Conservation (phyloP, 139 green algal genomes). For the Helicosporidium sp. region DNA sequence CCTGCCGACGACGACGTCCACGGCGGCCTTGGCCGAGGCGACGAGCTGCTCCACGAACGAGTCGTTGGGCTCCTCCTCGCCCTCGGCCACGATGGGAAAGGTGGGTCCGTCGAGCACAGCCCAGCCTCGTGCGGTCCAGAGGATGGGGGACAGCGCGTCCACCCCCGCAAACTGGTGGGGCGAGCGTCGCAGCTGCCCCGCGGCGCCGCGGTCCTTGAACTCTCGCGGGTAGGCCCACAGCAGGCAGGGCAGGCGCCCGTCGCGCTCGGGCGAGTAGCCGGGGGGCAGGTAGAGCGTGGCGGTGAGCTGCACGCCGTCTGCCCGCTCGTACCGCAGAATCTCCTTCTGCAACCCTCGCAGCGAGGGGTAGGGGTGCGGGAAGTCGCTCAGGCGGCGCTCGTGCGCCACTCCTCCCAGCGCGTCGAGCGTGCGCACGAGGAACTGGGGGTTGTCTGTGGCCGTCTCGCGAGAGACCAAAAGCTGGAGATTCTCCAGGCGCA, state of each 20-base stretch:
- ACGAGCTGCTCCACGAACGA: slow-evolving; percentile 90
- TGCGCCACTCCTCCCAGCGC: too few species aligned
- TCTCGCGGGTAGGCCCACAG: slow-evolving; percentile 87
- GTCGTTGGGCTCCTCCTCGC: slow-evolving; percentile 82
- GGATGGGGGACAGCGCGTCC: slow-evolving; percentile 49
- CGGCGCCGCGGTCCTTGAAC: slow-evolving; percentile 80
- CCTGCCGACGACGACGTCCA: slow-evolving; percentile 41
- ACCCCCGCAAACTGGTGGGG: slow-evolving; percentile 78
- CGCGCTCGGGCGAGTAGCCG: slow-evolving; percentile 14
- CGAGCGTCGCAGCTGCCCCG: slow-evolving; percentile 66
- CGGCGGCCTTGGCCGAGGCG: slow-evolving; percentile 39
- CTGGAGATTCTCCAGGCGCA: slow-evolving; percentile 35
- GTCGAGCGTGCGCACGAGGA: too few species aligned
- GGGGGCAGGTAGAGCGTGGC: slow-evolving; percentile 84
- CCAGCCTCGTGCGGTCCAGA: slow-evolving; percentile 75
- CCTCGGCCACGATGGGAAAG: slow-evolving; percentile 20
- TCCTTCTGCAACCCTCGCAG: slow-evolving; percentile 28
- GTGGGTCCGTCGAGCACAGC: slow-evolving; percentile 73
- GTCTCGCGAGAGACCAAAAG: slow-evolving; percentile 1
- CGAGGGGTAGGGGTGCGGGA: slow-evolving; percentile 83
- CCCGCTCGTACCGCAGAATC: slow-evolving; percentile 76
- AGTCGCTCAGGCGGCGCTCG: slow-evolving; percentile 57
- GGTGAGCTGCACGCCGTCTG: slow-evolving; percentile 79
- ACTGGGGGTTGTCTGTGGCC: neutral
- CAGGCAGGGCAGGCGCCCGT: slow-evolving; percentile 73